A percentile compares a stretch with the other conserved stretches of the same genome.
phyloP scores from a whole-genome alignment of 495 filamentous ascomycete genomes.

The Penicillium malachiteum region DNA sequence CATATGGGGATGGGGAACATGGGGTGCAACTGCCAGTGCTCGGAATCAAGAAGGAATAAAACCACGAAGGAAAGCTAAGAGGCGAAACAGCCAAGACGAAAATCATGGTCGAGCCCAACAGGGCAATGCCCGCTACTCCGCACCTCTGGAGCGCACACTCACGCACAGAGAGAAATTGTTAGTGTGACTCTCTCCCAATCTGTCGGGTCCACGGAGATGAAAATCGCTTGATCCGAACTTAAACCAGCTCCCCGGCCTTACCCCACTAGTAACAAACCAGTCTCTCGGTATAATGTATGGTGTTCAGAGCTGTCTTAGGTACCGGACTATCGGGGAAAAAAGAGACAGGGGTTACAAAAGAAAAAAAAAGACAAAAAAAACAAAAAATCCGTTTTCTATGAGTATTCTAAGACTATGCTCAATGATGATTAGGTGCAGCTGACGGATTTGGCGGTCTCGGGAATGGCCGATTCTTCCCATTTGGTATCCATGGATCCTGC shows the following conservation, averaged over 20 bases:
- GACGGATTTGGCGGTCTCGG: background rate
- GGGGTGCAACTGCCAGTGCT: background rate
- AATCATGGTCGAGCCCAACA: no score
- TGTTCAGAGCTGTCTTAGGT: no score
- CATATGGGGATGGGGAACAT: background rate
- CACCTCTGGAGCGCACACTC: no score
- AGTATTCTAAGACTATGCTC: no score
- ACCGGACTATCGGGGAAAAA: no score
- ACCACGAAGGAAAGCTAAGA: background rate
- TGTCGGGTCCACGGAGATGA: background rate
- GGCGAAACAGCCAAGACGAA: background rate
- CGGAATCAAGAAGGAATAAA: background rate
- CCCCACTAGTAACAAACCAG: background rate
- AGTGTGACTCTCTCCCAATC: background rate
- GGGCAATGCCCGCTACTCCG: no score
- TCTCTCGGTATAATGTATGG: no score
- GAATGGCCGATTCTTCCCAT: background rate
- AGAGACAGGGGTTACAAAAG: no score
- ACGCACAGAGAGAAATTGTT: background rate
- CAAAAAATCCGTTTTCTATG: no score
- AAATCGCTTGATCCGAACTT: background rate
- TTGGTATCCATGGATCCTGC: no score
- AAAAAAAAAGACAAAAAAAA: no score
- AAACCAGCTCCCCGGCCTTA: background rate
- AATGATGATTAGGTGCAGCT: no score